Base-by-base conservation (phyloP, 208 protist genomes). In the Novymonas esmeraldas region DNA sequence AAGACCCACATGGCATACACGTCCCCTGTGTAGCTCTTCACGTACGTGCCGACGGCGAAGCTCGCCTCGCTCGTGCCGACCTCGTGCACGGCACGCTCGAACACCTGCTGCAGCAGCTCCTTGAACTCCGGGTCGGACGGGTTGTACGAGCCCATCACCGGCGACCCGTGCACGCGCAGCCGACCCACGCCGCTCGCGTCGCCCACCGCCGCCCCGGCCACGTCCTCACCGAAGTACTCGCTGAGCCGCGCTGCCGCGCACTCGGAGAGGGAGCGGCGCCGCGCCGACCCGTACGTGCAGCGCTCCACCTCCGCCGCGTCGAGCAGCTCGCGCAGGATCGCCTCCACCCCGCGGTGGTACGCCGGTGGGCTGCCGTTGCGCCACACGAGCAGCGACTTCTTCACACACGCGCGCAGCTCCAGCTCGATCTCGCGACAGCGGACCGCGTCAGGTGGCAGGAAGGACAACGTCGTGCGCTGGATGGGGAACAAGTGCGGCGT, bases 1-100 rank as follows among this genome's bases (percentile, higher is more conserved):
- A 93, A 91, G 26, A 87, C 78, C 82, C 84, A 95, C 80, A 93
- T 89, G 26, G 86, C 83, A 56, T 75, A 87, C n/a, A 91, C 84
- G 39, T 90, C 78, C n/a, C 70, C 75, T 3, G 78, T 92, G 75
- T 90, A 95, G 41, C 84, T 84, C 79, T 89, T 91, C 41, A 91
- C 89, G 70, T 95, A 88, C 51, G 87, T 79, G 14, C 75, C 89
- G 34, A 81, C 71, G 1, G 83, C 83, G 55, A 92, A 95, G 65
- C 75, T 89, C 22, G 86, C 86, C 26, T 83, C 73, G 58, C 79
- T 83, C 22, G 86, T 88, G 42, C 84, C 84, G 16, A 91, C 84
- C 73, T 93, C 86, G 56, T 95, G 89, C 69, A 85, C 86, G 16
- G 89, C 84, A 6, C 74, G 81, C 75, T 92, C 85, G 50, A 86